Evolutionary conservation across 257 asterid genomes (phyloP), one percentile per base, ranked within the genome.

Genomic region (Rhazya stricta): DNA sequence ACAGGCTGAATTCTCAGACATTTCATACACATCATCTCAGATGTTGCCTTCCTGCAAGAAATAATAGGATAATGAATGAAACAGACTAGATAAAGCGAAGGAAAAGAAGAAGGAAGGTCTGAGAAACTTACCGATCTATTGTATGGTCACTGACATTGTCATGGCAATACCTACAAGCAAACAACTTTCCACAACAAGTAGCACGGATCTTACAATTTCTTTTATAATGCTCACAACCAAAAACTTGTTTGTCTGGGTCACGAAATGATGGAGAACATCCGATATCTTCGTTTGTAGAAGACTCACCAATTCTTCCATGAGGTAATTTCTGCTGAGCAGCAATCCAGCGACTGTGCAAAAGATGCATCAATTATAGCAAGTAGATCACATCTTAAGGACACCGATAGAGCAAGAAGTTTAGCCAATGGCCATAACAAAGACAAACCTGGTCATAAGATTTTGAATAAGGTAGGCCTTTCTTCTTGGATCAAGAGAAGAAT

Each of bases 111-210:
- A 53, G 50, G 42, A 57, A 71, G 69, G 66, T 43, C 46, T 39
- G 23, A 11, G 67, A 63, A 74, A 27, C 71, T 79, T 85, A 92
- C 98, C 98, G 86, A 11, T 94, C 98, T 97, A 94, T 94, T 30
- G 98, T 86, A 82, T 94, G 98, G 86, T 94, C 98, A 72, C 98
- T 94, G 79, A 94, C 91, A 87, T 92, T 91, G 78, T 94, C 98
- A 76, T 94, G 98, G 84, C 98, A 94, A 82, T 91, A 94, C 86
- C 98, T 87, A 86, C 98, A 92, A 1, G 96, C 79, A 79, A 92
- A 85, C 75, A 94, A 73, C 79, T 94, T 92, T 71, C 96, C 96
- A 72, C 98, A 94, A 75, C 98, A 94, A 77, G 95, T 90, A 87
- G 98, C 98, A 75, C 97, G 95, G 66, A 94, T 86, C 82, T 94